Percentiles rank a stretch among this genome's conserved stretches.
phyloP scores from a whole-genome alignment of 495 filamentous ascomycete species.

The Sphaerosporella brunnea region DNA sequence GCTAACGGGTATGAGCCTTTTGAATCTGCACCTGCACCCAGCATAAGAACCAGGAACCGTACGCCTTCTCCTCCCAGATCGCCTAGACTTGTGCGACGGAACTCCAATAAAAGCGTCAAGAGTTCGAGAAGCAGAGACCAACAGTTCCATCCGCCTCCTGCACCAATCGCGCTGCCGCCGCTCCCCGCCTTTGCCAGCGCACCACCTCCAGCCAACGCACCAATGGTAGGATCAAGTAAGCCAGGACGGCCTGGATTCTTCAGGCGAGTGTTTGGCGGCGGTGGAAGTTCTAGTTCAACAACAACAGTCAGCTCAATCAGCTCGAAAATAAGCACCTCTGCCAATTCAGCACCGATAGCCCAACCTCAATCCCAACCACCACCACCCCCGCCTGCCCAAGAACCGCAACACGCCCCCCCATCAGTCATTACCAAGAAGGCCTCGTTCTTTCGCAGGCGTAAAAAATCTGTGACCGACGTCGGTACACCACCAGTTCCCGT shows the following conservation, averaged over 20 bases:
- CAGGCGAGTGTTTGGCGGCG: slow-evolving; percentile 60
- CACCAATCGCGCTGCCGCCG: slow-evolving; percentile 25
- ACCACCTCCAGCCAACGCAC: slow-evolving; percentile 9
- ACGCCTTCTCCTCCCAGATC: slow-evolving; percentile 32
- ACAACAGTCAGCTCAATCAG: slow-evolving; percentile 9
- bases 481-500: slow-evolving; percentile 34
- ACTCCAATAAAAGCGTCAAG: slow-evolving; percentile 21
- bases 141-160: slow-evolving; percentile 21
- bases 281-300: slow-evolving; percentile 17
- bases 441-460: slow-evolving; percentile 79
- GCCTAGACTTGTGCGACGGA: slow-evolving; percentile 26
- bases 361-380: slow-evolving; percentile 7
- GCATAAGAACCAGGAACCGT: slow-evolving; percentile 47
- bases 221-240: slow-evolving; percentile 25
- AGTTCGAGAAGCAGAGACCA: slow-evolving; percentile 24
- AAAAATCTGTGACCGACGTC: slow-evolving; percentile 57
- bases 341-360: background rate
- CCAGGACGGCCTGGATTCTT: slow-evolving; percentile 80
- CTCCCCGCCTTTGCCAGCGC: slow-evolving; percentile 26
- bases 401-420: too few species aligned
- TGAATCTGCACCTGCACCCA: slow-evolving; percentile 62
- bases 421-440: slow-evolving; percentile 59
- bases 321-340: background rate
- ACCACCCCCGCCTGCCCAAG: slow-evolving; percentile 22
- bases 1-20: slow-evolving; percentile 32